Conservation (phyloP, 2,329 filamentous ascomycete genomes). For the Rhytidhysteron rufulum region DNA sequence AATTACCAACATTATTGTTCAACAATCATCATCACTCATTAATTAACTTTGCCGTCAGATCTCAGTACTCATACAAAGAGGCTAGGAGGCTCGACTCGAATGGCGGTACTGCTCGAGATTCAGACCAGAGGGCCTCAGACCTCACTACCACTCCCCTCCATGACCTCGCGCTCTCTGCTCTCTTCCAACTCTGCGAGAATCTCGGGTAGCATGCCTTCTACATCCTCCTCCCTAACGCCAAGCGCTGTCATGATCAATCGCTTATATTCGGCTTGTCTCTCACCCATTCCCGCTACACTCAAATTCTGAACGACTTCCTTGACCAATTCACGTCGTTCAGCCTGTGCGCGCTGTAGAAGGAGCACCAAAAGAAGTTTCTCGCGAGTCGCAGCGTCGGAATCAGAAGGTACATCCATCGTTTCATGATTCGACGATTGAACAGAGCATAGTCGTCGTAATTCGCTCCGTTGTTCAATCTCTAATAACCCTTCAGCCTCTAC, state of each 20-base stretch:
- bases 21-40: no score
- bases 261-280: slow-evolving; percentile 71
- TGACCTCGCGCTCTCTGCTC: slow-evolving; percentile 30
- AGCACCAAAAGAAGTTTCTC: slow-evolving; percentile 57
- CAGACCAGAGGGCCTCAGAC: no score
- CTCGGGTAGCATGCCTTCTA: slow-evolving; percentile 59
- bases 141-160: slow-evolving; percentile 16
- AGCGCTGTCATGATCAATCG: slow-evolving; percentile 66
- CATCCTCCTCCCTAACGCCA: slow-evolving; percentile 63
- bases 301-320: slow-evolving; percentile 66
- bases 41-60: no score
- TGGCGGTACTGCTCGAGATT: no score
- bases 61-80: no score
- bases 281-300: slow-evolving; percentile 65
- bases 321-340: slow-evolving; percentile 61
- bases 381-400: slow-evolving; percentile 40
- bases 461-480: slow-evolving; percentile 41
- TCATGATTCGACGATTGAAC: slow-evolving; percentile 12
- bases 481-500: slow-evolving; percentile 41
- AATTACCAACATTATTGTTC: no score
- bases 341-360: slow-evolving; percentile 54
- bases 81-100: no score
- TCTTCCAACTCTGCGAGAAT: slow-evolving; percentile 49
- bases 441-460: slow-evolving; percentile 32
- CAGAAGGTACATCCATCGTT: slow-evolving; percentile 22